Evolutionary conservation across 148 eudicot genomes (phyloP).

Genomic region (Persicaria tinctoria): DNA sequence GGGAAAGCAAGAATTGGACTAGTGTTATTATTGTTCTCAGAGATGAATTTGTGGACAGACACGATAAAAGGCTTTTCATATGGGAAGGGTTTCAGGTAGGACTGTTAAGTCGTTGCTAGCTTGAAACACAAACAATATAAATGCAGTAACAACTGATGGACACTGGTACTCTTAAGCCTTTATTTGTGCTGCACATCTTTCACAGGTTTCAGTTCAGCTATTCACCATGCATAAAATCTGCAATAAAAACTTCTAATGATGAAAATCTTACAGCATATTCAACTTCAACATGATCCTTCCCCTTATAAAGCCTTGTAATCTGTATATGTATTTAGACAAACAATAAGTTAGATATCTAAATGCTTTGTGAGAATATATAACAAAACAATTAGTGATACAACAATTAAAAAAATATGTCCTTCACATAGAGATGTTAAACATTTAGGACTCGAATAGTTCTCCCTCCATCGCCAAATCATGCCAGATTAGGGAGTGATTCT

Average conservation of each 20-base stretch:
- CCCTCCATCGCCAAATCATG: no score
- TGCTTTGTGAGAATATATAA: neutral
- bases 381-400: neutral
- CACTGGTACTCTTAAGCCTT: neutral
- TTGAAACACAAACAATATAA: no score
- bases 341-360: neutral
- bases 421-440: neutral
- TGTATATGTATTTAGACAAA: slow-evolving; percentile 16
- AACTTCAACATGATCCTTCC: slow-evolving; percentile 81
- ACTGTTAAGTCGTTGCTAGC: neutral
- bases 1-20: neutral
- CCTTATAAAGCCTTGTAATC: slow-evolving; percentile 87
- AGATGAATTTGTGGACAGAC: neutral
- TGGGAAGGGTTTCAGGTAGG: neutral
- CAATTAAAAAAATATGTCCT: neutral
- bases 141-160: neutral
- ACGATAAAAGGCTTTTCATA: neutral
- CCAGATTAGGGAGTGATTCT: no score
- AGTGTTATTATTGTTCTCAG: neutral
- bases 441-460: neutral
- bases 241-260: neutral
- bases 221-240: slow-evolving; percentile 21
- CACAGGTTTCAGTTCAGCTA: neutral
- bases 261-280: slow-evolving; percentile 65
- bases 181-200: neutral